Conservation (phyloP, 1,284 basidiomycete species). For the Cronartium ribicola region DNA sequence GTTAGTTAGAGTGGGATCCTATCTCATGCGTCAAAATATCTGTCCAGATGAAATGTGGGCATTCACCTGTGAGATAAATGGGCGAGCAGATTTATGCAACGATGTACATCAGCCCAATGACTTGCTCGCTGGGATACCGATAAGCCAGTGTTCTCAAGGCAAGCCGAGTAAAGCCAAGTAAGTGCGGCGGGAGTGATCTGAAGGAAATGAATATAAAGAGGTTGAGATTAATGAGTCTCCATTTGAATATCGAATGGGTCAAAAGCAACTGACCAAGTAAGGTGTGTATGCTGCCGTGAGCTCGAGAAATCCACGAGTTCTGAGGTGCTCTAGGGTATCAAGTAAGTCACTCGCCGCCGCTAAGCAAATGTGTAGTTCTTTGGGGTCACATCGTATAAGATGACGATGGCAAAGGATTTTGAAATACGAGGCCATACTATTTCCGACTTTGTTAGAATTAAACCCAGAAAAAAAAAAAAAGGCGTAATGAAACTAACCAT, state of each 20-base stretch:
- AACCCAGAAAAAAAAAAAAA: neutral
- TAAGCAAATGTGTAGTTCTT: conserved; percentile 9
- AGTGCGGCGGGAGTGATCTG: conserved; percentile 20
- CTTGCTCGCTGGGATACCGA: neutral
- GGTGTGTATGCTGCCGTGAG: neutral
- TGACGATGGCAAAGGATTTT: conserved; percentile 16
- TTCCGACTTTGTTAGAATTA: neutral
- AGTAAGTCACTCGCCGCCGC: conserved; percentile 1
- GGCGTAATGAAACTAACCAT: neutral
- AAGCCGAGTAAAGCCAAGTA: conserved; percentile 8
- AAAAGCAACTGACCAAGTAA: conserved; percentile 3
- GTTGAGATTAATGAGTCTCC: neutral
- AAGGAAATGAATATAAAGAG: neutral
- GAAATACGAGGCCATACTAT: neutral
- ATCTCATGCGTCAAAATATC: neutral
- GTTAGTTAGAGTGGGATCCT: neutral
- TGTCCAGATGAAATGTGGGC: neutral
- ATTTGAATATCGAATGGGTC: neutral
- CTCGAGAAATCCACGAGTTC: conserved; percentile 6
- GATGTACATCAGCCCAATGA: conserved; percentile 28
- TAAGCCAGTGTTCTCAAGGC: neutral
- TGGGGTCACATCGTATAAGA: conserved; percentile 10
- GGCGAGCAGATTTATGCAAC: conserved; percentile 23
- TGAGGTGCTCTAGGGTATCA: conserved; percentile 25
- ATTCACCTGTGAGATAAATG: conserved; percentile 10